These are phyloP conservation scores for Vitis rupestris DNA, from an alignment of 164 flowering plant species.

Conservation along the genomic window DNA sequence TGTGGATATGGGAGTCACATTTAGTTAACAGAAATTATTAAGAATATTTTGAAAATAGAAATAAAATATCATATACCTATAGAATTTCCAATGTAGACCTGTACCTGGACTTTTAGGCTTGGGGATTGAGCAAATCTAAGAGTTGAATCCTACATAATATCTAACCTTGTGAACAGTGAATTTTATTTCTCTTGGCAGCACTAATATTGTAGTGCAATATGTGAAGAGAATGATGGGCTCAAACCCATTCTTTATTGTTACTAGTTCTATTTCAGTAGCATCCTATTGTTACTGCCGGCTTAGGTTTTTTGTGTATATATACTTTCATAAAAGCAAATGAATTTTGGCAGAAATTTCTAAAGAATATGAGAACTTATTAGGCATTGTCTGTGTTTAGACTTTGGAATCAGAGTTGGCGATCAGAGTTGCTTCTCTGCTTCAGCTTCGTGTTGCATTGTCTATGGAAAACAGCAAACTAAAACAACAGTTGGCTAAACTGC, in stretches of 20 bases:
- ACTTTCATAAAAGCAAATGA: neutral
- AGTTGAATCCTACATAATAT: neutral
- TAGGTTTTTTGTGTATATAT: neutral
- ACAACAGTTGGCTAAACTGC: constrained; percentile 41
- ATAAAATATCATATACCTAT: no score
- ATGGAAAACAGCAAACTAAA: constrained; percentile 51
- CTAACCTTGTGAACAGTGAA: no score
- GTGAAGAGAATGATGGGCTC: neutral
- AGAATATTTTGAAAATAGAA: no score
- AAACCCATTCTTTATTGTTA: no score
- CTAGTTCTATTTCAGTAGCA: no score
- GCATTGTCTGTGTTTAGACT: constrained; percentile 28
- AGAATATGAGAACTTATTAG: neutral
- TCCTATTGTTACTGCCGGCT: neutral
- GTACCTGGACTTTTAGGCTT: neutral
- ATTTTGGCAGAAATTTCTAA: neutral
- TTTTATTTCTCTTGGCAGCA: no score
- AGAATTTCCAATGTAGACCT: no score
- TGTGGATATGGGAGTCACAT: no score
- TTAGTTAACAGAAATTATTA: no score
- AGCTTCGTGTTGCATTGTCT: constrained; percentile 46
- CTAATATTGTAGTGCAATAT: neutral
- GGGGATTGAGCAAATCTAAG: neutral
- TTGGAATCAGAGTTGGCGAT: constrained; percentile 46
- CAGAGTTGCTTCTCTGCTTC: constrained; percentile 42